Evolutionary conservation across 768 basidiomycete genomes (phyloP), one percentile per base, ranked within the genome.

Genomic region (Lactarius trivialis): DNA sequence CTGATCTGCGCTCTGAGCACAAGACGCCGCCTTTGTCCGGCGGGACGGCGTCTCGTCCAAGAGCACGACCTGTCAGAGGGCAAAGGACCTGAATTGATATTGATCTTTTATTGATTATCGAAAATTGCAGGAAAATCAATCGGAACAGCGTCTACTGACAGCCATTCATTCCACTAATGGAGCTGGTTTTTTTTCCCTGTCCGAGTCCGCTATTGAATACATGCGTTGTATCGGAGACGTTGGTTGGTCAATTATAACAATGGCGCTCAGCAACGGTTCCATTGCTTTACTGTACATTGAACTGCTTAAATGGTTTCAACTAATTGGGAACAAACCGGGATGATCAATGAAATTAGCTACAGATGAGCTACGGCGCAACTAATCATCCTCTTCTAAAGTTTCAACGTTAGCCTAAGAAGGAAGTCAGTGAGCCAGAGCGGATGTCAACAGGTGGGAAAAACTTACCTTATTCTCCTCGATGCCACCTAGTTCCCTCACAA

Each of bases 401-500:
- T 75, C 76, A 65, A 71, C 71, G 41, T 73, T 77, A 55, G 78
- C 78, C 78, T 79, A 61, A 43, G 4, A 59, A 28, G 33, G 59
- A 67, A 28, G 63, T 55, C 24, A 3, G 36, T 28, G 49, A 56
- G 53, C 58, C 55, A 41, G 34, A 43, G 34, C 8, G 12, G 30
- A 19, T 34, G 24, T 7, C 30, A 28, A 41, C 11, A 19, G 26
- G 8, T 45, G 51, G 37, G 60, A 41, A 17, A 39, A 41, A 70
- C 81, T 17, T 60, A 89, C 91, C 81, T 89, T 88, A 73, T 89
- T 91, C 68, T 82, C 85, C 65, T 89, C 84, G 60, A 87, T 66
- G 14, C 91, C 89, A 21, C 91, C 91, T 9, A 93, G 81, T 72
- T 93, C 91, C 60, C 73, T 79, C 37, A 86, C 83, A 36, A 93